Base-by-base conservation (phyloP, 305 asterid genomes). In the Andrographis paniculata region DNA sequence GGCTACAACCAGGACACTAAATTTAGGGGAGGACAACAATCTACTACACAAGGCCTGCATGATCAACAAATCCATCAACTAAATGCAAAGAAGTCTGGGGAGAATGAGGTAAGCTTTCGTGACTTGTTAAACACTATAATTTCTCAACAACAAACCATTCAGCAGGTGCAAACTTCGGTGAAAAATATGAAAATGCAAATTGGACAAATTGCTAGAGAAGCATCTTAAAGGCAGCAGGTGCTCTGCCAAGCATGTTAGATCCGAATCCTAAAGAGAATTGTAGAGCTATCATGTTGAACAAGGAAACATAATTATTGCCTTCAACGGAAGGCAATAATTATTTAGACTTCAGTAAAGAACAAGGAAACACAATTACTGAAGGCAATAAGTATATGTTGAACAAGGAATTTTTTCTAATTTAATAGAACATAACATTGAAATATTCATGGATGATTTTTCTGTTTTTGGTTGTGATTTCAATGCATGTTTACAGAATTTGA, bases 391-490 rank as follows among this genome's bases (percentile, higher is more conserved):
- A n/a, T n/a, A n/a, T n/a, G n/a, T n/a, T n/a, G n/a, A n/a, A n/a
- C n/a, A n/a, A n/a, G n/a, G n/a, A 14, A 17, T 43, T 9, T 43
- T 43, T n/a, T 20, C 14, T 3, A 15, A 43, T 3, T 22, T 43
- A 11, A 1, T 43, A 0, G 22, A 12, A 5, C 3, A 4, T 2
- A 9, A 1, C 14, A 43, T 43, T 1, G 48, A 43, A 15, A 22
- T 43, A 15, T 43, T 43, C 48, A 43, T 19, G 48, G 48, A 43
- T 43, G 48, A 35, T 11, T 35, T 35, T 11, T 35, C 40, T 1
- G 16, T 35, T 13, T 35, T 35, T 11, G 15, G 40, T 1, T 4
- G 11, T 7, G 1, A 7, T 3, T 35, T 35, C 11, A 11, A 11
- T 1, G 40, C 1, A 11, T 35, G 16, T 35, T 16, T 35, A 5